phyloP scores from a whole-genome alignment of 495 filamentous ascomycete species.

The Bathelium albidoporum region DNA sequence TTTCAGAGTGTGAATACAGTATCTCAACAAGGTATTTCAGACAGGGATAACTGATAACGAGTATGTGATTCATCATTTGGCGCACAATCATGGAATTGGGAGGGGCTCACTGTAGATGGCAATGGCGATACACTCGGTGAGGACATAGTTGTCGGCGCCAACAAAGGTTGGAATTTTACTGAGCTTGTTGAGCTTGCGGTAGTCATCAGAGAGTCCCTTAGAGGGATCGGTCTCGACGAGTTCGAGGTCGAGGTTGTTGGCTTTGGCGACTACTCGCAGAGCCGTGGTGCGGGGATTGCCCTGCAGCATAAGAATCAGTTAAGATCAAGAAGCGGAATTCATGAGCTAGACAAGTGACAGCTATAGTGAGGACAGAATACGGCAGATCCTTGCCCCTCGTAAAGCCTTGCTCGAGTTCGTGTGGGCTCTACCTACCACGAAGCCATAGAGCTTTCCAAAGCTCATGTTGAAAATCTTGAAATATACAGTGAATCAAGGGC shows the following conservation, averaged over 20 bases:
- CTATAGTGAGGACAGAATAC: not conserved
- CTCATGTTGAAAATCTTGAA: not conserved
- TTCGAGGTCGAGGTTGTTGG: constrained; percentile 85
- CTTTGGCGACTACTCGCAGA: constrained; percentile 86
- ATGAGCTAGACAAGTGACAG: not conserved
- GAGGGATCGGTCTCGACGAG: constrained; percentile 56
- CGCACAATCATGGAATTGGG: constrained; percentile 11
- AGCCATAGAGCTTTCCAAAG: constrained; percentile 94
- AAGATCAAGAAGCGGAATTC: not conserved
- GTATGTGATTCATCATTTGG: constrained; percentile 70
- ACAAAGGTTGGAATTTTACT: constrained; percentile 88
- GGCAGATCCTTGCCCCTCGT: not conserved
- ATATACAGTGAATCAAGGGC: too few species aligned
- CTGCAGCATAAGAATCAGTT: constrained; percentile 36
- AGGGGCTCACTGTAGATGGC: constrained; percentile 80
- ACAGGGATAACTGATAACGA: constrained; percentile 94
- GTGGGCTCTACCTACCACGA: constrained; percentile 50
- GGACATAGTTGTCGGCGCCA: constrained; percentile 80
- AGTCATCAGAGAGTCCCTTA: constrained; percentile 55
- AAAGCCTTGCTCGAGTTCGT: not conserved
- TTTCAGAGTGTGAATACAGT: constrained; percentile 49
- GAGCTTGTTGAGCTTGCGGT: constrained; percentile 74
- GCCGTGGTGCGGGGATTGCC: constrained; percentile 80
- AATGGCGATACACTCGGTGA: constrained; percentile 87
- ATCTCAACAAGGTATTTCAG: constrained; percentile 86